Evolutionary conservation across 2,329 filamentous ascomycete species (phyloP), one percentile per base, ranked within the genome.

Genomic region (Periconia macrospinosa): DNA sequence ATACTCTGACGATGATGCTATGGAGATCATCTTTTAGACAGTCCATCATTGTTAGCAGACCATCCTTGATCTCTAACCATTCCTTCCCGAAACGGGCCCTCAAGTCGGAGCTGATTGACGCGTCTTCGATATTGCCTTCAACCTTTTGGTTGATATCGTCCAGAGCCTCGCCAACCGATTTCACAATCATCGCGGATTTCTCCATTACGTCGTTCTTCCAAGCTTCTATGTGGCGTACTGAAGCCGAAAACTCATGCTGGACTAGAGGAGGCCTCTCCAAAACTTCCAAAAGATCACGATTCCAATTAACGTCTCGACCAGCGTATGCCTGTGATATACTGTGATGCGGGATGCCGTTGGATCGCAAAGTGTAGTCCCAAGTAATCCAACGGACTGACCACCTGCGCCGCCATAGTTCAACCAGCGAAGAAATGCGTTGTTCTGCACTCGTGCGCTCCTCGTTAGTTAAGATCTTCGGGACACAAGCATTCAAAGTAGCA

Each of bases 251-350:
- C 49, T 17, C 35, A 54, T 18, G 30, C 50, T 49, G 17, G 42
- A 44, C 2, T 6, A 8, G 18, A 50, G 49, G 33, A n/a, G 33
- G 33, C 11, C 33, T 5, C 33, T 37, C 33, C 33, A 37, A 5
- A 8, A 45, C 46, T 15, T 50, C 23, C 14, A n/a, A 14, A 1
- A 57, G 41, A 3, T 60, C 57, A n/a, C 52, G 19, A 45, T 60
- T 60, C 57, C 55, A 60, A 35, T 58, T 58, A 18, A 55, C 41
- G 10, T 11, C 20, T 18, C 42, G 11, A 9, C 20, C 23, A 2
- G 6, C 5, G 37, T 51, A 56, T n/a, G 45, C 51, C 1, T 17
- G 14, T 14, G 53, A 41, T 6, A 44, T 23, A 13, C 35, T 46
- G 19, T 30, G 48, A 9, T 11, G 11, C 6, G 48, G 13, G n/a